phyloP scores from a whole-genome alignment of 192 early-diverging fungal genomes.

The Coemansia sp. region DNA sequence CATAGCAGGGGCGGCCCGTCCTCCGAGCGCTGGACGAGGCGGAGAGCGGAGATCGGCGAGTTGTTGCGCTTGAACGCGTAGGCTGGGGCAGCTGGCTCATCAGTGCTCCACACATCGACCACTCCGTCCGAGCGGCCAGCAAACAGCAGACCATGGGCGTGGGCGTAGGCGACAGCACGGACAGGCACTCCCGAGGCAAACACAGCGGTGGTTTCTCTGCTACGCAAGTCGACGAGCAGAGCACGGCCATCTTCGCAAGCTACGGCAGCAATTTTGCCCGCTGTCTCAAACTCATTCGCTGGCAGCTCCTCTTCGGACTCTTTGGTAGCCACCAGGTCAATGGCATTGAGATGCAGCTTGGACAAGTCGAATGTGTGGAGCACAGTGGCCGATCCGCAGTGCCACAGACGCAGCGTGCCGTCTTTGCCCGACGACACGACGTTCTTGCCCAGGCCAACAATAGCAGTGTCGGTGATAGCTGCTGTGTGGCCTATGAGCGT shows the following conservation, averaged over 20 bases:
- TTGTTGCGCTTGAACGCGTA: constrained; percentile 29
- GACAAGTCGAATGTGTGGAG: constrained; percentile 35
- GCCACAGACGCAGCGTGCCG: constrained; percentile 46
- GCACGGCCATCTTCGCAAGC: constrained; percentile 44
- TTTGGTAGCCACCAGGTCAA: constrained; percentile 5
- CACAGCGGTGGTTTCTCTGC: constrained; percentile 10
- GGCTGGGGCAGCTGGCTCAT: not conserved
- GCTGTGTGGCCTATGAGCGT: constrained; percentile 66
- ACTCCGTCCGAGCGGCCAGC: constrained; percentile 31
- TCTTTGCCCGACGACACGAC: constrained; percentile 56
- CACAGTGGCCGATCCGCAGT: constrained; percentile 27
- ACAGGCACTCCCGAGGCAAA: constrained; percentile 24
- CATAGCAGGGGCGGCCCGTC: constrained; percentile 17
- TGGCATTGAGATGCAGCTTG: constrained; percentile 20
- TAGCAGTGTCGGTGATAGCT: constrained; percentile 63
- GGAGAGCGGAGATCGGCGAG: constrained; percentile 27
- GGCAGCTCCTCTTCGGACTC: not conserved
- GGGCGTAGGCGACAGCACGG: constrained; percentile 36
- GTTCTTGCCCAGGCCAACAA: constrained; percentile 65
- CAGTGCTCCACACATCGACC: constrained; percentile 24
- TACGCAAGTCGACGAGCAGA: constrained; percentile 20
- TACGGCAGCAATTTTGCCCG: constrained; percentile 18
- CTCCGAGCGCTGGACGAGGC: constrained; percentile 19
- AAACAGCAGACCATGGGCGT: constrained; percentile 3
- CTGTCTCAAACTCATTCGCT: constrained; percentile 22